Evolutionary conservation across 2,329 filamentous ascomycete genomes (phyloP), one percentile per base, ranked within the genome.

Genomic region (Cucurbitaria berberidis): DNA sequence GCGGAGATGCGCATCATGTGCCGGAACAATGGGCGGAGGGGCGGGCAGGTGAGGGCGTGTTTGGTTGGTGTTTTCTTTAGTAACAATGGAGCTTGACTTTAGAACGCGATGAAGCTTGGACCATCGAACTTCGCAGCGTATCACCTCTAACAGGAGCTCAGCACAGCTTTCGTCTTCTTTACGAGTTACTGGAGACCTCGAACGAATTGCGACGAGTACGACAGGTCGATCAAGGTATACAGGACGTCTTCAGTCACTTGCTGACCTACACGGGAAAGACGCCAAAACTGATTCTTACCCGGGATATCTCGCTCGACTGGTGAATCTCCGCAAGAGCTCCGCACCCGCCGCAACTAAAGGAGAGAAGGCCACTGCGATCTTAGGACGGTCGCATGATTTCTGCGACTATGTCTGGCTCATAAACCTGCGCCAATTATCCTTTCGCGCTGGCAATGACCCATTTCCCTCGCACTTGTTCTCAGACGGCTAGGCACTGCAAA

Each of bases 1-100:
- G 54, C 43, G 30, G 56, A 35, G 44, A 21, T 69, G 67, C 60
- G 72, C 69, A 74, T 73, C 41, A 56, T 73, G 66, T 64, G 68
- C 62, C 48, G 52, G 54, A 44, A 21, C 34, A 30, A 24, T 27
- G 10, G 48, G 45, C 52, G 42, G 49, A 22, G 24, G 41, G 49
- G 39, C 38, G 35, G 38, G 45, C 27, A 29, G 42, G 26, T 24
- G 56, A 35, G 50, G 11, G 38, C 46, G 55, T 65, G 63, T 62
- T 59, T 62, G 59, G 48, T 30, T 41, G 27, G 53, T 65, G 65
- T 66, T 65, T 67, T 64, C 51, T 51, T 48, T 50, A 44, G 22
- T 35, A 35, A 53, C 51, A 40, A 49, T 45, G 48, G 48, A 57
- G 62, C 60, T 64, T 51, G 59, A 66, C 64, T 63, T 64, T 66